These are phyloP conservation scores for Phytophthora sp. DNA, from an alignment of 352 stramenopile genomes.

Conservation along the genomic window DNA sequence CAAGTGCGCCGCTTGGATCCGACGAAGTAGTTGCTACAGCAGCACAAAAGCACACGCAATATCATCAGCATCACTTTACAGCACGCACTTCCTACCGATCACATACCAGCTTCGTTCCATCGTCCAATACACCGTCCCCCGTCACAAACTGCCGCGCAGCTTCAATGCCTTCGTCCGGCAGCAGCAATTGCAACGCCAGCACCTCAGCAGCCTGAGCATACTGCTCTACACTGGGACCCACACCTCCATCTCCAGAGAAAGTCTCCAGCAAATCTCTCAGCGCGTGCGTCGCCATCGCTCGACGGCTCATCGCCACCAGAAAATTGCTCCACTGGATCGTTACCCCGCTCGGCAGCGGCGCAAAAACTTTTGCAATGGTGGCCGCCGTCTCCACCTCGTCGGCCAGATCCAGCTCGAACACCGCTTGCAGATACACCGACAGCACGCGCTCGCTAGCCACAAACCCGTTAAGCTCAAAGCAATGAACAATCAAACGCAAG, in stretches of 20 bases:
- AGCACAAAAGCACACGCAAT: slow-evolving; percentile 4
- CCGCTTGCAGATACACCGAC: slow-evolving; percentile 67
- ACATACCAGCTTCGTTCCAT: slow-evolving; percentile 50
- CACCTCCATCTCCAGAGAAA: slow-evolving; percentile 1
- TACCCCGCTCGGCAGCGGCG: slow-evolving; percentile 44
- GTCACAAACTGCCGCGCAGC: slow-evolving; percentile 42
- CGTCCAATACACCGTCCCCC: slow-evolving; percentile 45
- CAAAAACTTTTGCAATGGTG: slow-evolving; percentile 46
- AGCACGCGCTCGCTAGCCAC: slow-evolving; percentile 56
- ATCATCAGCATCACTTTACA: neutral
- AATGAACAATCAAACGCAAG: neutral
- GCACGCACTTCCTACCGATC: neutral
- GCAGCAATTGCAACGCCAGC: slow-evolving; percentile 54
- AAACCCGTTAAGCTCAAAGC: neutral
- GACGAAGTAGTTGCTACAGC: slow-evolving; percentile 38
- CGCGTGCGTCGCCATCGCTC: slow-evolving; percentile 30
- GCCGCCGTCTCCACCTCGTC: slow-evolving; percentile 60
- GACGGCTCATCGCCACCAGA: slow-evolving; percentile 63
- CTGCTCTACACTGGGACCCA: slow-evolving; percentile 14
- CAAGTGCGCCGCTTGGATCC: slow-evolving; percentile 34
- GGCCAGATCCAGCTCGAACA: slow-evolving; percentile 67
- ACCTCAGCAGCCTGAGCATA: slow-evolving; percentile 42
- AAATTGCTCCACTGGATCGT: slow-evolving; percentile 71
- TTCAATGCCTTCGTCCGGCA: slow-evolving; percentile 46
- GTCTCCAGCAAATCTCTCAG: slow-evolving; percentile 33